Evolutionary conservation across 306 rosid species (phyloP).

Genomic region (Quercus alba): DNA sequence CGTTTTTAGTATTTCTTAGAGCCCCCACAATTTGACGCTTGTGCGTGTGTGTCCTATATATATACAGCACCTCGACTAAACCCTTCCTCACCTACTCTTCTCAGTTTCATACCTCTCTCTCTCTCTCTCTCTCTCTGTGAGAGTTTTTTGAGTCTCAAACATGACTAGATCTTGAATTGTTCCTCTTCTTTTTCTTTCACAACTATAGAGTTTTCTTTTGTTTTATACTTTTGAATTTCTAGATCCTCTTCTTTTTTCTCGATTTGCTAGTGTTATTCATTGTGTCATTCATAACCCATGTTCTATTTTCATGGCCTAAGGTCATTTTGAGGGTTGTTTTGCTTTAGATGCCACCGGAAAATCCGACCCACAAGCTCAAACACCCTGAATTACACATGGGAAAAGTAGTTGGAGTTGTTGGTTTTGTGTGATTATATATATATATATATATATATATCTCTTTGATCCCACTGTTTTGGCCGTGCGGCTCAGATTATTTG

Average conservation of each 20-base stretch:
- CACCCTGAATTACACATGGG: constrained; percentile 28
- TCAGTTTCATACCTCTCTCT: neutral
- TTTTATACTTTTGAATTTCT: neutral
- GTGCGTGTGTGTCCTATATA: constrained; percentile 28
- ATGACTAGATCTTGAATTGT: constrained; percentile 6
- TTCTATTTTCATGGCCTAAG: neutral
- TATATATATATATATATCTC: neutral
- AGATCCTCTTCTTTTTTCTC: neutral
- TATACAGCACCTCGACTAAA: constrained; percentile 28
- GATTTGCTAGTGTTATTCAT: neutral
- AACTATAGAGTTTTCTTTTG: neutral
- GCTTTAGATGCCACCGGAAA: neutral
- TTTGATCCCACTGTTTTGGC: neutral
- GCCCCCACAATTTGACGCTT: neutral
- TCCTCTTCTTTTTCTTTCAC: neutral
- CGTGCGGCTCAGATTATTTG: neutral
- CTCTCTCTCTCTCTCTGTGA: neutral
- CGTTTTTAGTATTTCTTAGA: neutral
- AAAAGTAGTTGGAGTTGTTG: constrained; percentile 9
- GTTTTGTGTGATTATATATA: neutral
- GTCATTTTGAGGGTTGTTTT: neutral
- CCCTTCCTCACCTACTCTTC: constrained; percentile 20
- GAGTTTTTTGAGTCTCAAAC: constrained; percentile 1
- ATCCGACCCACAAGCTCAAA: neutral
- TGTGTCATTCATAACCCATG: neutral